Base-by-base conservation (phyloP, 306 rosid genomes). In the Macrotyloma uniflorum region DNA sequence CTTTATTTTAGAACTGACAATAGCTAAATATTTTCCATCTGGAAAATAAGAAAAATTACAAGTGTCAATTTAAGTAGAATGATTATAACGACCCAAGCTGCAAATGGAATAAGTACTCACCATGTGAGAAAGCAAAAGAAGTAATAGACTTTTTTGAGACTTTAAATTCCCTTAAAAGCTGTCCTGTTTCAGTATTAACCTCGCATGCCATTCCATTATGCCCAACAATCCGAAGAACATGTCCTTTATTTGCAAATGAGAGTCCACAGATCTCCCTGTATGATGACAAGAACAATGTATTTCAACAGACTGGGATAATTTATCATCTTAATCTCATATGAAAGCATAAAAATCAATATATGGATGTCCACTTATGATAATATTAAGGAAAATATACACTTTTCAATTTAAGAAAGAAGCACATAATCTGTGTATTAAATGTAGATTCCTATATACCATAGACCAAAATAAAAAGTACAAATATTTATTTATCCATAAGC, bases 251-350 rank as follows among this genome's bases (percentile, higher is more conserved):
- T 51, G 87, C 75, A 79, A 86, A 89, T 63, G 80, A 78, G 62
- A 89, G 86, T 65, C 90, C 93, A 43, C 38, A 49, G 57, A 89
- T 80, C 71, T 86, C 86, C 45, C 90, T 89, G 77, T 55, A 82
- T 20, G 67, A 74, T n/a, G 57, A 66, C 8, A 67, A 80, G 18
- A 75, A 55, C 71, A 40, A 26, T 16, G 54, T 5, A n/a, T 71
- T 63, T 8, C 13, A 83, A 12, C 26, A 71, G 65, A 58, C 55
- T 1, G 54, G 18, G 32, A 47, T 38, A 26, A 16, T 28, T 4
- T 77, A 64, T 32, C 49, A 72, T 70, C 36, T 43, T 47, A 46
- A 67, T 35, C 9, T 38, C 59, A 24, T 38, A 54, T 8, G 7
- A 72, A 53, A 70, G 49, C 26, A 43, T 42, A 64, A 32, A 58